Percentiles rank a stretch among this genome's conserved stretches.
phyloP scores from a whole-genome alignment of 805 yeast genomes.

The Schwanniomyces vanrijiae region DNA sequence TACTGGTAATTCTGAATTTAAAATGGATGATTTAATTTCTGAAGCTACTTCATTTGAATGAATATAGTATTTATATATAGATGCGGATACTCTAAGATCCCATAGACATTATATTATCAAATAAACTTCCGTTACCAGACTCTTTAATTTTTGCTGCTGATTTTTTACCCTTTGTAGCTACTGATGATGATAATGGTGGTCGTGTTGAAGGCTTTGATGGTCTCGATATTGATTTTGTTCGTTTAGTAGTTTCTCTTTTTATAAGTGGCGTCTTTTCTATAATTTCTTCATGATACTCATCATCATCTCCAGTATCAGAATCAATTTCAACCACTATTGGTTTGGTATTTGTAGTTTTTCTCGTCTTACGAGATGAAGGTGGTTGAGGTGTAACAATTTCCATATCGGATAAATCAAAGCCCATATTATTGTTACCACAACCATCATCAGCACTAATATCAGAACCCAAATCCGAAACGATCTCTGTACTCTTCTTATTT shows the following conservation, averaged over 20 bases:
- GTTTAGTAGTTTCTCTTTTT: background rate
- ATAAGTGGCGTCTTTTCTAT: background rate
- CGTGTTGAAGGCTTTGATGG: too few relatives aligned
- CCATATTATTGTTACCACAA: background rate
- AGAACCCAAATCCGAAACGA: constrained; percentile 2
- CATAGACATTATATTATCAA: constrained; percentile 7
- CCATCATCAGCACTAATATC: constrained; percentile 1
- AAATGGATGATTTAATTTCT: constrained; percentile 63
- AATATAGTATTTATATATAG: constrained; percentile 1
- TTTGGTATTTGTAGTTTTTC: background rate
- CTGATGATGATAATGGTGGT: background rate
- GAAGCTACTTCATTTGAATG: constrained; percentile 73
- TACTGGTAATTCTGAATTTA: constrained; percentile 63
- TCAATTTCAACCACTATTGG: constrained; percentile 3
- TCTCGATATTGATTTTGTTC: background rate
- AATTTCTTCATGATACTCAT: background rate
- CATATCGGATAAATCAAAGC: background rate
- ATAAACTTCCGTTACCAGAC: constrained; percentile 5
- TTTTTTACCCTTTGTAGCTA: constrained; percentile 4
- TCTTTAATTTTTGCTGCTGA: constrained; percentile 3
- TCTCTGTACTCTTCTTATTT: background rate
- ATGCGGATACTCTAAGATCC: background rate
- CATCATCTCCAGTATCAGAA: constrained; percentile 6
- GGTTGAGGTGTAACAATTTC: background rate
- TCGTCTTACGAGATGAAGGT: background rate